Conservation (phyloP, 2,329 filamentous ascomycete genomes). For the Ophiostoma sp. region DNA sequence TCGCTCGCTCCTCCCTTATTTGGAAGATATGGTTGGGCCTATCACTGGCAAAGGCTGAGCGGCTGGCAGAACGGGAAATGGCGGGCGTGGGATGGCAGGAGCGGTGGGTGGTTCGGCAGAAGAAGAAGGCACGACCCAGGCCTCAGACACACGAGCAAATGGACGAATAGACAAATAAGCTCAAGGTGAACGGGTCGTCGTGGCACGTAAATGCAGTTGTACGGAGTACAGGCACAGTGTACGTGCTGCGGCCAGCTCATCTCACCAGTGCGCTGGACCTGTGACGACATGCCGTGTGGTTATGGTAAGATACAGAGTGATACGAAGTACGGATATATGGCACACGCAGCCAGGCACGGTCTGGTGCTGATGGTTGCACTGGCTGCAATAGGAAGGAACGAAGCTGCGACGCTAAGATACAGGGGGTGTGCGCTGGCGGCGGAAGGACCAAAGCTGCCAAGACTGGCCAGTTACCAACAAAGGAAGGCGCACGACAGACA, state of each 20-base stretch:
- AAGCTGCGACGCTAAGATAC: background rate
- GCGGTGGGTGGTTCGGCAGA: background rate
- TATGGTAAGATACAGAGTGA: background rate
- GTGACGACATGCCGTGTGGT: constrained; percentile 23
- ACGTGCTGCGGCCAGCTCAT: background rate
- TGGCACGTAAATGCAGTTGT: background rate
- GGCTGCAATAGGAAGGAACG: constrained; percentile 8
- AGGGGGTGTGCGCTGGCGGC: background rate
- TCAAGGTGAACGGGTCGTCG: background rate
- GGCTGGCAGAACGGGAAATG: background rate
- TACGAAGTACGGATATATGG: background rate
- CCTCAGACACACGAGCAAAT: background rate
- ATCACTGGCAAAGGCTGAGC: background rate
- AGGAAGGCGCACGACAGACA: background rate
- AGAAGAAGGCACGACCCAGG: background rate
- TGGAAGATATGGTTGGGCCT: background rate
- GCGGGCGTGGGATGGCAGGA: background rate
- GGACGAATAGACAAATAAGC: background rate
- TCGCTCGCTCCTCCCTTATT: background rate
- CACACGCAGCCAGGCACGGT: background rate
- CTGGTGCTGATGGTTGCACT: background rate
- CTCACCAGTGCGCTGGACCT: constrained; percentile 17
- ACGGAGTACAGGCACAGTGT: background rate
- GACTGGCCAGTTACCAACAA: background rate
- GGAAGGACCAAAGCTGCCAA: constrained; percentile 2